A percentile compares a stretch with the other conserved stretches of the same genome.
Evolutionary conservation across 257 asterid genomes (phyloP).

Genomic region (Thymus mandschuricus): DNA sequence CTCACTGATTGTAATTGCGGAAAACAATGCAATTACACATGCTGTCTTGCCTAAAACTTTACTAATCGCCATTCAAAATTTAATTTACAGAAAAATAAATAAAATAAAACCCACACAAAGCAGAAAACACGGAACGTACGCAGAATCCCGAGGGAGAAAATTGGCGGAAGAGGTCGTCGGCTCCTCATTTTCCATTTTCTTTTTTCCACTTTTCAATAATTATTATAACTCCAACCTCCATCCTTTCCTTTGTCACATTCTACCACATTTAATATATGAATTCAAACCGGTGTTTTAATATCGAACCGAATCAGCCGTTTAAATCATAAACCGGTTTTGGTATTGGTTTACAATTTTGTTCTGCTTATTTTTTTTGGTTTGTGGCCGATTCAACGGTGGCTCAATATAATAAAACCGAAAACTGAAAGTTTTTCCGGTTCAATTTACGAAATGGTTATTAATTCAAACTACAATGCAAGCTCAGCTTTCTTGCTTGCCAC

Average conservation of each 20-base stretch:
- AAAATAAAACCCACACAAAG: conserved; percentile 23
- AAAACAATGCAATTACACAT: conserved; percentile 85
- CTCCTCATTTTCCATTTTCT: neutral
- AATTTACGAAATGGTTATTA: too few species aligned
- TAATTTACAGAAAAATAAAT: neutral
- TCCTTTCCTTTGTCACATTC: neutral
- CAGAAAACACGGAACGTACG: conserved; percentile 53
- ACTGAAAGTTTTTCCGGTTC: too few species aligned
- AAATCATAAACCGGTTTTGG: too few species aligned
- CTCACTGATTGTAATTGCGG: conserved; percentile 53
- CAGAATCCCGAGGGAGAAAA: conserved; percentile 80
- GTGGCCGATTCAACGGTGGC: too few species aligned
- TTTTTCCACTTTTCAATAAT: neutral
- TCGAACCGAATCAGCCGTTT: too few species aligned
- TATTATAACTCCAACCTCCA: conserved; percentile 4
- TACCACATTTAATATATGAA: neutral
- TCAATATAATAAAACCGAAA: too few species aligned
- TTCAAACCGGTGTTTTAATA: too few species aligned
- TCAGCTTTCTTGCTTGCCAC: too few species aligned
- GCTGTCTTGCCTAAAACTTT: conserved; percentile 36
- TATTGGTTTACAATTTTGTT: too few species aligned
- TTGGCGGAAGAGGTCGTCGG: conserved; percentile 26
- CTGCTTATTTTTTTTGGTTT: too few species aligned
- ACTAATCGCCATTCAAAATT: neutral
- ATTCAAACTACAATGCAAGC: too few species aligned